Conservation (phyloP, 495 filamentous ascomycete species). For the Aspergillus homomorphus region DNA sequence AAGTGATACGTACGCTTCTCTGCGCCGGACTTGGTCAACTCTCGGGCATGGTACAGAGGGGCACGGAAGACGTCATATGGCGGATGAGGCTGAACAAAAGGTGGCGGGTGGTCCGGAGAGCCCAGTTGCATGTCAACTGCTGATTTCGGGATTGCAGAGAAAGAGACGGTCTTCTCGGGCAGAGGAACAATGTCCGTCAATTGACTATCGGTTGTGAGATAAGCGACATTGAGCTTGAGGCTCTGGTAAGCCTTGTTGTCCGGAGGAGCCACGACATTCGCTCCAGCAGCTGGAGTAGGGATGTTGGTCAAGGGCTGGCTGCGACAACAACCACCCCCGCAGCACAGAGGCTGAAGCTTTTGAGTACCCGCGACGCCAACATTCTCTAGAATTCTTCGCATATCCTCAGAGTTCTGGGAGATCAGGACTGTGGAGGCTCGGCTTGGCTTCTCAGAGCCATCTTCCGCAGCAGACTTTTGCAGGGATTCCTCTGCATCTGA, state of each 20-base stretch:
- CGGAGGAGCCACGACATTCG: slow-evolving; percentile 58
- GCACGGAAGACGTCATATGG: slow-evolving; percentile 89
- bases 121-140: slow-evolving; percentile 34
- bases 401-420: slow-evolving; percentile 69
- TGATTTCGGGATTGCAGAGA: slow-evolving; percentile 50
- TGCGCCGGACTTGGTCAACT: slow-evolving; percentile 86
- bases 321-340: slow-evolving; percentile 90
- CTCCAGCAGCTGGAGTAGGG: slow-evolving; percentile 50
- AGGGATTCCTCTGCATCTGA: slow-evolving; percentile 44
- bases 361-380: slow-evolving; percentile 44
- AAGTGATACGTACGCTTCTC: slow-evolving; percentile 97
- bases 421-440: slow-evolving; percentile 81
- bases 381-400: slow-evolving; percentile 58
- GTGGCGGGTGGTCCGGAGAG: slow-evolving; percentile 64
- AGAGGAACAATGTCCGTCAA: slow-evolving; percentile 67
- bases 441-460: slow-evolving; percentile 45
- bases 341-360: slow-evolving; percentile 67
- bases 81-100: slow-evolving; percentile 91
- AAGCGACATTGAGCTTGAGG: slow-evolving; percentile 70
- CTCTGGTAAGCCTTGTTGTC: slow-evolving; percentile 82
- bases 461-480: slow-evolving; percentile 16
- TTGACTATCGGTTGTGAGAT: slow-evolving; percentile 62
- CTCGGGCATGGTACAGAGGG: slow-evolving; percentile 73
- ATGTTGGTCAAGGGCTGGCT: slow-evolving; percentile 51
- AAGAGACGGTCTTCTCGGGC: slow-evolving; percentile 68